Evolutionary conservation across 2,329 filamentous ascomycete species (phyloP).

Genomic region (Westerdykella sp.): DNA sequence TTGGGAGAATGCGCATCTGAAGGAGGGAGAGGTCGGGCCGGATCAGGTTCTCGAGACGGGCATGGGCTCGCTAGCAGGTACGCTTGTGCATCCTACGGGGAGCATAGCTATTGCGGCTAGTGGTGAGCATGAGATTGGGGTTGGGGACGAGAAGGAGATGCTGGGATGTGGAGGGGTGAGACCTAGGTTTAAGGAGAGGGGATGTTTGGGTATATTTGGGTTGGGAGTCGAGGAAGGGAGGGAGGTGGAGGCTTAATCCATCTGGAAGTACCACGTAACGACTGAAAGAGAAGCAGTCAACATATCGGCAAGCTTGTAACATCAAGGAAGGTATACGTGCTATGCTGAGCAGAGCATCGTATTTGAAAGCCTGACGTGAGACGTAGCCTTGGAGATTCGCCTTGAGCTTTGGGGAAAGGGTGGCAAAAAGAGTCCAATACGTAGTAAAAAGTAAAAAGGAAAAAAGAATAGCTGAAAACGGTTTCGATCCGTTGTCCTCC

Average conservation of each 20-base stretch:
- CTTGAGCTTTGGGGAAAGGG: too few species aligned
- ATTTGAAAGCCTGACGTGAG: too few species aligned
- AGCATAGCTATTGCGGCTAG: constrained; percentile 19
- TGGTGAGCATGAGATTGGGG: constrained; percentile 10
- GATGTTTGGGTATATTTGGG: constrained; percentile 21
- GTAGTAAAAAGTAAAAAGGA: constrained; percentile 7
- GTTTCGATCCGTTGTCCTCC: constrained; percentile 30
- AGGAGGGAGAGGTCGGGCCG: constrained; percentile 32
- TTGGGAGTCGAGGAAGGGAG: constrained; percentile 1
- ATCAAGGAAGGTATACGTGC: too few species aligned
- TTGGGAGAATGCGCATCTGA: constrained; percentile 29
- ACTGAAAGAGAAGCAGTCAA: too few species aligned
- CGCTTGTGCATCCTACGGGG: constrained; percentile 21
- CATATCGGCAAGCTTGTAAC: too few species aligned
- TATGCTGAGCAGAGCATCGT: too few species aligned
- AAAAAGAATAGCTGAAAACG: constrained; percentile 14
- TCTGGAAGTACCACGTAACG: too few species aligned
- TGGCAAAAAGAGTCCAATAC: constrained; percentile 3
- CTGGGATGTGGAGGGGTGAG: constrained; percentile 9
- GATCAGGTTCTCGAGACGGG: constrained; percentile 24
- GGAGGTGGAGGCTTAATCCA: too few species aligned
- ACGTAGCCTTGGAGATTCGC: too few species aligned
- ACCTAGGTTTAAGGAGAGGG: constrained; percentile 16
- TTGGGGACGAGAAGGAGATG: not conserved
- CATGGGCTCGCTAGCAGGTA: constrained; percentile 15